Percentiles rank a stretch among this genome's conserved stretches.
phyloP scores from a whole-genome alignment of 192 early-diverging fungal genomes.

The Gryganskiella cystojenkinii region DNA sequence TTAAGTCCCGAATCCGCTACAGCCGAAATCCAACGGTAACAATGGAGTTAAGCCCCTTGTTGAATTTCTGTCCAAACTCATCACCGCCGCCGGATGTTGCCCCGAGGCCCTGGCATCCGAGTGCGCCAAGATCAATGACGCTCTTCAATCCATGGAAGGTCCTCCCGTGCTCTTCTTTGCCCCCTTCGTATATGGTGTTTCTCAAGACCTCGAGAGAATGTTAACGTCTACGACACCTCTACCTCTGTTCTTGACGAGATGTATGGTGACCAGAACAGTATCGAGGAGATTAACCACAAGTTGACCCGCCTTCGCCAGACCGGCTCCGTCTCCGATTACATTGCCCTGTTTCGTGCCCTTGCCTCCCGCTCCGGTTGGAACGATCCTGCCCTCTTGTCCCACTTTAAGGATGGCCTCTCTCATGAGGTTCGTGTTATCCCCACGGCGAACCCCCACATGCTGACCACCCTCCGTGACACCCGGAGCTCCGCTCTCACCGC shows the following conservation, averaged over 20 bases:
- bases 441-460: too few species aligned
- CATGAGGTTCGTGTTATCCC: too few species aligned
- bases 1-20: not conserved
- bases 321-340: not conserved
- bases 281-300: slow-evolving; percentile 2
- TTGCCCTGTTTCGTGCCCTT: not conserved
- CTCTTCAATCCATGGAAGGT: slow-evolving; percentile 24
- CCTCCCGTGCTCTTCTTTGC: slow-evolving; percentile 8
- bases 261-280: not conserved
- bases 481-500: too few species aligned
- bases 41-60: slow-evolving; percentile 2
- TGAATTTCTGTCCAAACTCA: slow-evolving; percentile 5
- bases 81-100: not conserved
- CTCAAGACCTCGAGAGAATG: not conserved
- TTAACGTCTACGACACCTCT: not conserved
- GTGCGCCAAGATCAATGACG: not conserved
- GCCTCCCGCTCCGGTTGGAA: not conserved
- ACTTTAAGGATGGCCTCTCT: too few species aligned
- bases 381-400: too few species aligned
- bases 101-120: slow-evolving; percentile 6
- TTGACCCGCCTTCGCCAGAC: not conserved
- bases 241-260: not conserved
- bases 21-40: slow-evolving; percentile 5
- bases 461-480: too few species aligned
- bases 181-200: slow-evolving; percentile 3